These are phyloP conservation scores for Suillus weaverae DNA, from an alignment of 768 basidiomycete genomes.

Conservation along the genomic window DNA sequence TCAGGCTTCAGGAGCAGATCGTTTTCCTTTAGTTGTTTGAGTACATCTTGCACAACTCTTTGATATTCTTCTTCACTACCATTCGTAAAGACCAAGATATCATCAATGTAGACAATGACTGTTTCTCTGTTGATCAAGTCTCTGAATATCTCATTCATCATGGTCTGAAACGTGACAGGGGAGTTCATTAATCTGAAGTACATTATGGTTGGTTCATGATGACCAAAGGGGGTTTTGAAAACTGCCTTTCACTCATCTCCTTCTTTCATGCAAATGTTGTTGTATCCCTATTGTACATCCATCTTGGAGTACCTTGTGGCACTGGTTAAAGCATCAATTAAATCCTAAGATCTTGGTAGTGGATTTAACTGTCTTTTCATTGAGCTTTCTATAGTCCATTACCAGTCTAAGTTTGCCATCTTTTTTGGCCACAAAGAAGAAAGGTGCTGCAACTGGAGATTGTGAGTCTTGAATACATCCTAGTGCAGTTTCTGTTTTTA, in stretches of 20 bases:
- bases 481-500: slow-evolving; percentile 10
- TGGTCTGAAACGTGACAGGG: slow-evolving; percentile 37
- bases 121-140: slow-evolving; percentile 32
- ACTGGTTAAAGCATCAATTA: neutral
- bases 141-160: slow-evolving; percentile 34
- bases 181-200: slow-evolving; percentile 39
- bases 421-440: slow-evolving; percentile 14
- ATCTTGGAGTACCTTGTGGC: slow-evolving; percentile 9
- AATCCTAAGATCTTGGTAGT: neutral
- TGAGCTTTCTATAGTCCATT: slow-evolving; percentile 18
- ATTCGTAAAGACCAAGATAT: slow-evolving; percentile 38
- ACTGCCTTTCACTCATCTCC: slow-evolving; percentile 45
- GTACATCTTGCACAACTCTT: slow-evolving; percentile 20
- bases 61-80: neutral
- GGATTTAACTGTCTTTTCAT: slow-evolving; percentile 9
- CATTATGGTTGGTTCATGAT: slow-evolving; percentile 44
- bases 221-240: slow-evolving; percentile 37
- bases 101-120: slow-evolving; percentile 45
- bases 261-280: slow-evolving; percentile 28
- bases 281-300: neutral
- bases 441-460: slow-evolving; percentile 11
- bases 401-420: slow-evolving; percentile 13
- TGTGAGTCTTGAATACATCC: slow-evolving; percentile 14
- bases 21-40: slow-evolving; percentile 28
- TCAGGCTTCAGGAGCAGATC: slow-evolving; percentile 38